These are phyloP conservation scores for Huntiella abstrusa DNA, from an alignment of 2,329 filamentous ascomycete species.

Conservation along the genomic window DNA sequence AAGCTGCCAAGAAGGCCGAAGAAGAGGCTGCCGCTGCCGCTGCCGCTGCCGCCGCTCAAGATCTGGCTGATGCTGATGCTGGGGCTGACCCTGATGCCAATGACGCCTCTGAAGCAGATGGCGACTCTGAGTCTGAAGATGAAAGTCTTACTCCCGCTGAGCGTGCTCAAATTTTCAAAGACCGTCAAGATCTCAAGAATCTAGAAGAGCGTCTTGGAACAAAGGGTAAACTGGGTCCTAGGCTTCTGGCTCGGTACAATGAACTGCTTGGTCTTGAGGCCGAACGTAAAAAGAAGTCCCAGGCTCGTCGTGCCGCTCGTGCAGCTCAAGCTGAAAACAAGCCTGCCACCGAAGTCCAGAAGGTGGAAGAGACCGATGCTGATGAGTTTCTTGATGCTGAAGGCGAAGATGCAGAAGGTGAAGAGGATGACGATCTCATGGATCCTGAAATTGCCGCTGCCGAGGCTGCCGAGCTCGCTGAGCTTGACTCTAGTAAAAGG, in stretches of 20 bases:
- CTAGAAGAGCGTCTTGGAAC: constrained; percentile 7
- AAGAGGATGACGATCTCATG: constrained; percentile 3
- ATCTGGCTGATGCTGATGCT: neutral
- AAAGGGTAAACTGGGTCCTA: constrained; percentile 3
- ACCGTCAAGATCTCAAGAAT: constrained; percentile 1
- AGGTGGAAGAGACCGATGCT: neutral
- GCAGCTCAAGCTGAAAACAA: constrained; percentile 17
- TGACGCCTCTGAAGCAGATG: neutral
- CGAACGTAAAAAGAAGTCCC: constrained; percentile 3
- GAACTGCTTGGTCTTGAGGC: constrained; percentile 4
- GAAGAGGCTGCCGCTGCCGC: neutral
- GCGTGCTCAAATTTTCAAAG: constrained; percentile 3
- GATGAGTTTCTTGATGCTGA: constrained; percentile 8
- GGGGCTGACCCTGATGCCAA: constrained; percentile 1
- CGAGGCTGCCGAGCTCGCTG: constrained; percentile 20
- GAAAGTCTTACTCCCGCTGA: constrained; percentile 1
- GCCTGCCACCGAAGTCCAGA: constrained; percentile 2
- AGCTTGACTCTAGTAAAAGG: constrained; percentile 16
- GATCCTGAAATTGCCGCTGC: constrained; percentile 14
- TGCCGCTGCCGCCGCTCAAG: neutral
- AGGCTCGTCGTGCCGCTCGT: constrained; percentile 19
- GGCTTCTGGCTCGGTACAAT: constrained; percentile 4
- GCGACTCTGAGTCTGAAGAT: constrained; percentile 4
- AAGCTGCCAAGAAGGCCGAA: neutral
- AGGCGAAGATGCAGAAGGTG: neutral